These are phyloP conservation scores for Orbilia quercus DNA, from an alignment of 2,329 filamentous ascomycete species.

Conservation along the genomic window DNA sequence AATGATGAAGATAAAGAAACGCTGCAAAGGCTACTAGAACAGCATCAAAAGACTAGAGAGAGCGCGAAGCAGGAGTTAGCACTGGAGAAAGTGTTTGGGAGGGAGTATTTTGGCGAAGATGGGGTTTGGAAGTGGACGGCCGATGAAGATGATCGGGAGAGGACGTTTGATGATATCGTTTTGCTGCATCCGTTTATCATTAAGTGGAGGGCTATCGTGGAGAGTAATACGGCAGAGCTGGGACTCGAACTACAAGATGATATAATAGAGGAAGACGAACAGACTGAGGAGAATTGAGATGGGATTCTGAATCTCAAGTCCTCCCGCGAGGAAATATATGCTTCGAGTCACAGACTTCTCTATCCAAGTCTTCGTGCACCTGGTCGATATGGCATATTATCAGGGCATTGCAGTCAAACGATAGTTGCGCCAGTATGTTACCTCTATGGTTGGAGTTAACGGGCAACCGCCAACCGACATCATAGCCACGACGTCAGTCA, in stretches of 20 bases:
- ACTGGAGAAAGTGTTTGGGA: constrained; percentile 72
- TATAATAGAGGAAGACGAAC: constrained; percentile 8
- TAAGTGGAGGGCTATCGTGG: constrained; percentile 70
- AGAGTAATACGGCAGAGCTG: constrained; percentile 64
- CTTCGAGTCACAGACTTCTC: too few species aligned
- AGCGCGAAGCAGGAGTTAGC: constrained; percentile 71
- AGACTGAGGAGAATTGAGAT: constrained; percentile 23
- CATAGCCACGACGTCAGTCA: too few species aligned
- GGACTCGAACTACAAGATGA: constrained; percentile 61
- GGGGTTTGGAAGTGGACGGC: constrained; percentile 78
- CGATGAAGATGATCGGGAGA: constrained; percentile 62
- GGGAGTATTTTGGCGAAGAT: constrained; percentile 75
- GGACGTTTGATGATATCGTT: constrained; percentile 72
- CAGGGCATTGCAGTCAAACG: too few species aligned
- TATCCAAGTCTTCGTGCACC: neutral
- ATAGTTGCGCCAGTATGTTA: too few species aligned
- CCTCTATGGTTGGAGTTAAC: too few species aligned
- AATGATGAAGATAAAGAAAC: constrained; percentile 61
- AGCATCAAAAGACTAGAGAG: constrained; percentile 61
- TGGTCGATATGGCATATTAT: neutral
- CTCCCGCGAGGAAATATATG: neutral
- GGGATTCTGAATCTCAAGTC: neutral
- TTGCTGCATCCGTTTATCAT: constrained; percentile 74
- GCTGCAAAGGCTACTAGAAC: constrained; percentile 63
- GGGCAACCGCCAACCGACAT: too few species aligned